A percentile compares a stretch with the other conserved stretches of the same genome.
phyloP scores from a whole-genome alignment of 2,329 filamentous ascomycete genomes.

The Talaromyces amestolkiae region DNA sequence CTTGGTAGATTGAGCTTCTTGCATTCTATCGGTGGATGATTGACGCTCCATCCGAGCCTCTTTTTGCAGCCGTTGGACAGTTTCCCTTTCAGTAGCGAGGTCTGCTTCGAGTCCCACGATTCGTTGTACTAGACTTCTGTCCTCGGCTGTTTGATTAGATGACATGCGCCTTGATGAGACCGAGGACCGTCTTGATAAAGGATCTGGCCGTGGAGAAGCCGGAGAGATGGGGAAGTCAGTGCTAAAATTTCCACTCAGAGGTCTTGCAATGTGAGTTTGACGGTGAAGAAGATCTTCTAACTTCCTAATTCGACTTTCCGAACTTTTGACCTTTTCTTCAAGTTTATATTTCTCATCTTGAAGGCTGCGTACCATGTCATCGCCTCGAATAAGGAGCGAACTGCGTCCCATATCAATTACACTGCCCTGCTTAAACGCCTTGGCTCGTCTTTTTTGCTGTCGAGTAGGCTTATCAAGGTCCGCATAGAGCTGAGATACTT shows the following conservation, averaged over 20 bases:
- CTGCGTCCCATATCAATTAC: slow-evolving; percentile 90
- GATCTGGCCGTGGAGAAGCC: slow-evolving; percentile 42
- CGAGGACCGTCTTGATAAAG: slow-evolving; percentile 57
- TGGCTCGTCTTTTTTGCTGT: slow-evolving; percentile 80
- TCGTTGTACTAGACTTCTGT: slow-evolving; percentile 61
- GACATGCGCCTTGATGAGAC: slow-evolving; percentile 61
- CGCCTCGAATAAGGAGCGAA: slow-evolving; percentile 79
- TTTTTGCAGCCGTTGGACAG: slow-evolving; percentile 64
- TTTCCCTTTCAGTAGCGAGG: slow-evolving; percentile 69
- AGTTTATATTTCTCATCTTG: slow-evolving; percentile 77
- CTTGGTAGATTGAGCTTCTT: slow-evolving; percentile 88
- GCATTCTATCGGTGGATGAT: slow-evolving; percentile 64
- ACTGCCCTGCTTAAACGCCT: slow-evolving; percentile 95
- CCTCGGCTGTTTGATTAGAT: slow-evolving; percentile 57
- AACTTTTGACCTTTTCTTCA: slow-evolving; percentile 73
- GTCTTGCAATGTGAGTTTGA: slow-evolving; percentile 61
- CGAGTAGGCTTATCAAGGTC: slow-evolving; percentile 80
- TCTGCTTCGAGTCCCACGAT: slow-evolving; percentile 73
- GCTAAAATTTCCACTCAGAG: slow-evolving; percentile 51
- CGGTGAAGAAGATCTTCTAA: slow-evolving; percentile 90
- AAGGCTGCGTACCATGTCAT: slow-evolving; percentile 73
- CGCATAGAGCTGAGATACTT: slow-evolving; percentile 71
- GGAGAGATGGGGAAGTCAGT: slow-evolving; percentile 42
- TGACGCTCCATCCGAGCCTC: slow-evolving; percentile 62
- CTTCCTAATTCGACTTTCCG: slow-evolving; percentile 83